Conservation (phyloP, 805 yeast genomes). For the Starmerella bombicola region DNA sequence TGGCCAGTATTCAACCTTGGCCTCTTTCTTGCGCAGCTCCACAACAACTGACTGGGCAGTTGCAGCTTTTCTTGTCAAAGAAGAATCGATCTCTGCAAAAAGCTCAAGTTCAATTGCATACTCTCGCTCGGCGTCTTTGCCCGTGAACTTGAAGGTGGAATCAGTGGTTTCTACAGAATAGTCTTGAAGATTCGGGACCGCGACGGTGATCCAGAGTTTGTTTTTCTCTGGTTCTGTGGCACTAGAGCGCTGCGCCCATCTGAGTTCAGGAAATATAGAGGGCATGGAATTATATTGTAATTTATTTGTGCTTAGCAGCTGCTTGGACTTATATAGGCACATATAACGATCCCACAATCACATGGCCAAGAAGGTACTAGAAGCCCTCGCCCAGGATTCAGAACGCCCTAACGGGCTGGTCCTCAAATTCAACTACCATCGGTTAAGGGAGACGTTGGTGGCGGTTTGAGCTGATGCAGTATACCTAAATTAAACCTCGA, state of each 20-base stretch:
- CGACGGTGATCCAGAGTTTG: constrained; percentile 58
- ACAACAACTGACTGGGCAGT: constrained; percentile 55
- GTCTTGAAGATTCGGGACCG: constrained; percentile 54
- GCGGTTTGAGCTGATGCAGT: no score
- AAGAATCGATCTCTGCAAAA: constrained; percentile 59
- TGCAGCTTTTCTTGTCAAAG: constrained; percentile 43
- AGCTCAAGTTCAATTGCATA: constrained; percentile 65
- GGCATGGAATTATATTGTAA: not conserved
- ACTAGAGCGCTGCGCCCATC: constrained; percentile 95
- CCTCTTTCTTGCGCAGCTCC: constrained; percentile 55
- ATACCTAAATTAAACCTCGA: no score
- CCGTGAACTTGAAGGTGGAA: constrained; percentile 41
- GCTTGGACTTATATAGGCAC: not conserved
- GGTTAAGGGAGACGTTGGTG: no score
- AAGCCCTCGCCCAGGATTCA: constrained; percentile 2
- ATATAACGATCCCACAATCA: not conserved
- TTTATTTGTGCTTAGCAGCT: not conserved
- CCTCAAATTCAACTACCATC: no score
- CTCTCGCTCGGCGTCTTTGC: constrained; percentile 33
- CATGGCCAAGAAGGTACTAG: constrained; percentile 1
- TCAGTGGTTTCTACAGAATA: constrained; percentile 51
- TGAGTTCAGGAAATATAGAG: constrained; percentile 37
- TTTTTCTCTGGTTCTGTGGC: constrained; percentile 62
- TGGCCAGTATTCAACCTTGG: constrained; percentile 82
- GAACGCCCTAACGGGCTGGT: no score